Conservation (phyloP, 2,329 filamentous ascomycete species). For the Hortaea werneckii region DNA sequence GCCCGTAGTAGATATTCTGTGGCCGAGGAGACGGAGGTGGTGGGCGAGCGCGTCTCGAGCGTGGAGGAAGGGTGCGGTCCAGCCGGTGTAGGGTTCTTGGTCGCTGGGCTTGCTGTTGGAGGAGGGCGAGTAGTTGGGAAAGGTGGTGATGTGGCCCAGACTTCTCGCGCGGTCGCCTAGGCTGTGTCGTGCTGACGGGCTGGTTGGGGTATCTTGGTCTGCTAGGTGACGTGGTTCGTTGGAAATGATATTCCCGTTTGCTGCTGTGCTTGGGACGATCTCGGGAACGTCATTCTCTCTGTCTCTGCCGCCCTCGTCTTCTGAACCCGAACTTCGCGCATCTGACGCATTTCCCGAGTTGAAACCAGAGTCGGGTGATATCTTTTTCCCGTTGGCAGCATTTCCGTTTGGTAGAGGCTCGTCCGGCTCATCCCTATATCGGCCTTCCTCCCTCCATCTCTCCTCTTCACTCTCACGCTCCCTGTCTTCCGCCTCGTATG, state of each 20-base stretch:
- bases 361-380: conserved; percentile 33
- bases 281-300: conserved; percentile 6
- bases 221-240: conserved; percentile 28
- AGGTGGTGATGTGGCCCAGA: conserved; percentile 45
- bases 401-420: conserved; percentile 28
- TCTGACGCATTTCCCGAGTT: conserved; percentile 28
- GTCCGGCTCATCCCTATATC: conserved; percentile 44
- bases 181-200: background rate
- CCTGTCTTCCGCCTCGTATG: conserved; percentile 55
- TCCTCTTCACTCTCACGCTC: conserved; percentile 43
- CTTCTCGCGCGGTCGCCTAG: conserved; percentile 25
- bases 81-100: conserved; percentile 6
- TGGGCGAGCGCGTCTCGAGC: conserved; percentile 9
- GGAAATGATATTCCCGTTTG: conserved; percentile 38
- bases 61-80: conserved; percentile 18
- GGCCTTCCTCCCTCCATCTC: conserved; percentile 36
- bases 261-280: conserved; percentile 32
- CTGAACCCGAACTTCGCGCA: conserved; percentile 20
- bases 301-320: conserved; percentile 7
- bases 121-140: conserved; percentile 23
- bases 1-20: conserved; percentile 23
- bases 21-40: conserved; percentile 16
- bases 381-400: conserved; percentile 6
- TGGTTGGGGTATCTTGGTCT: conserved; percentile 8
- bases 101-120: conserved; percentile 5